Evolutionary conservation across 257 asterid species (phyloP), one percentile per base, ranked within the genome.

Genomic region (Schizonepeta tenuifolia): DNA sequence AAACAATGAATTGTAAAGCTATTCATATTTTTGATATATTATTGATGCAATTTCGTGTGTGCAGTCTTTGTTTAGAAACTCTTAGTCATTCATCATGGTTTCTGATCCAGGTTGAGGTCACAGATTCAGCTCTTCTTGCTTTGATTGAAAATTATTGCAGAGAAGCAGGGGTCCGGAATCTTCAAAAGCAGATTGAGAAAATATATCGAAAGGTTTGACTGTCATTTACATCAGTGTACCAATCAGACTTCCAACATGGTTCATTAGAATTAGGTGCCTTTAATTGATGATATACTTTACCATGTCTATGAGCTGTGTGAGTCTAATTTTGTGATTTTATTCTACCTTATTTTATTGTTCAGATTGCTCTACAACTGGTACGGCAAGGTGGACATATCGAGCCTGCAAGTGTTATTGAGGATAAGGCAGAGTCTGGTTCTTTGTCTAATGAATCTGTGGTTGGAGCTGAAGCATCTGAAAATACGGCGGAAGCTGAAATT

Each of bases 161-260:
- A 84, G 99, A 95, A 87, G 96, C 98, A 2, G 99, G 99, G 62
- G 99, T 95, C 46, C 88, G 99, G 74, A 95, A 92, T 83, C 98
- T 95, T 81, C 99, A 95, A 78, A 95, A 95, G 94, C 99, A 95
- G 78, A 95, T 95, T 75, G 98, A 95, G 85, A 92, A 95, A 86
- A 95, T 95, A 76, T 95, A 95, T 68, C 85, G 98, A 78, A 95
- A 95, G 99, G 98, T 94, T 76, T 67, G 18, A 3, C 31, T 31
- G 55, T 41, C 31, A 57, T 57, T 59, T 17, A 66, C 41, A 2
- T 5, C 1, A 26, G 18, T 21, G 15, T 55, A 74, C 31, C 67
- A 53, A 26, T 54, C 47, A 10, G 46, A 21, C 33, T 63, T 76
- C 70, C 28, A 24, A 55, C 20, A 14, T 15, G 31, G 72, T 38